Percentiles rank a stretch among this genome's conserved stretches.
Conservation (phyloP, 2,329 filamentous ascomycete genomes). For the Microcera coccophila region DNA sequence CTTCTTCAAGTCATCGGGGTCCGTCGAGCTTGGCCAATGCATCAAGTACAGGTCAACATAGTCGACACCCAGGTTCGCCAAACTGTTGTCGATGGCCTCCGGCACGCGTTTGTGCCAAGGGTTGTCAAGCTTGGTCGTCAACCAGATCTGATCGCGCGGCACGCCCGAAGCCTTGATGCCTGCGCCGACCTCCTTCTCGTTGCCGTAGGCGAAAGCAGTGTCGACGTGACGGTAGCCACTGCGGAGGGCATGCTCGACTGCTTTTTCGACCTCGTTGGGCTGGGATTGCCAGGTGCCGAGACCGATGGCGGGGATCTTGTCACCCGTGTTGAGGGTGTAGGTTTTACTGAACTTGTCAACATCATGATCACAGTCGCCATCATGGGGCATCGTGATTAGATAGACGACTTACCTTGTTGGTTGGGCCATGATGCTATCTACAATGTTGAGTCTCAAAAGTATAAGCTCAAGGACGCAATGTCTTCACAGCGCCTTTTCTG, state of each 20-base stretch:
- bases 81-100: slow-evolving; percentile 57
- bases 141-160: slow-evolving; percentile 62
- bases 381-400: too few relatives aligned
- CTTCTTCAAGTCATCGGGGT: slow-evolving; percentile 60
- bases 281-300: slow-evolving; percentile 77
- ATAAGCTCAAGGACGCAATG: not conserved
- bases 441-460: not conserved
- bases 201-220: slow-evolving; percentile 73
- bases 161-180: slow-evolving; percentile 63
- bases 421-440: not conserved
- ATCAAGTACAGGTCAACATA: slow-evolving; percentile 70
- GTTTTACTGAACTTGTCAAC: slow-evolving; percentile 38
- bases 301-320: slow-evolving; percentile 72
- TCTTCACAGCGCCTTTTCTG: not conserved
- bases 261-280: slow-evolving; percentile 63
- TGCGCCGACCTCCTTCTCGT: slow-evolving; percentile 65
- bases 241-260: slow-evolving; percentile 66
- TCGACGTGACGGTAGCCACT: slow-evolving; percentile 73
- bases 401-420: not conserved
- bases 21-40: slow-evolving; percentile 66
- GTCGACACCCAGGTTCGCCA: slow-evolving; percentile 58
- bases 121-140: slow-evolving; percentile 82
- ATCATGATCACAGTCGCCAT: too few relatives aligned
- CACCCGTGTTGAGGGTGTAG: slow-evolving; percentile 70
- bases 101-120: slow-evolving; percentile 68